Conservation (phyloP, 78 protist genomes). For the Neovahlkampfia damariscottae region DNA sequence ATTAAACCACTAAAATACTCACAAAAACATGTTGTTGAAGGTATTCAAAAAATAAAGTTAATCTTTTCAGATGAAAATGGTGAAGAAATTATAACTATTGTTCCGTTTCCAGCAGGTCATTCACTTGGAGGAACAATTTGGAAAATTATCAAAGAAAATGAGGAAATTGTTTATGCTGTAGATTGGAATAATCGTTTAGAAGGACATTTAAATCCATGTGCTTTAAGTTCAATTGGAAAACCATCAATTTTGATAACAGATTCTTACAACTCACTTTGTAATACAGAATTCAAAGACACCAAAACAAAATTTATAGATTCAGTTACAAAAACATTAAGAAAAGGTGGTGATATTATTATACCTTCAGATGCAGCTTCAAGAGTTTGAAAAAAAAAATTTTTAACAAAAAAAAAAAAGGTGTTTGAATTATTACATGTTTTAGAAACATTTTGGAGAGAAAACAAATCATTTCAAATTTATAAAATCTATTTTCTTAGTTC, state of each 20-base stretch:
- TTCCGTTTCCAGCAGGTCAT: constrained; percentile 49
- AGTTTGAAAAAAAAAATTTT: too few species aligned
- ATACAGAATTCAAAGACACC: constrained; percentile 9
- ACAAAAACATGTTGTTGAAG: constrained; percentile 23
- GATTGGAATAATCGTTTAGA: constrained; percentile 68
- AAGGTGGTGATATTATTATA: constrained; percentile 65
- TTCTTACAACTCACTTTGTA: constrained; percentile 12
- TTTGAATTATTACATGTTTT: constrained; percentile 44
- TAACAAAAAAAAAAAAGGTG: too few species aligned
- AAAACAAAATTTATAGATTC: constrained; percentile 11
- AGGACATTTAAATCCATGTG: constrained; percentile 52
- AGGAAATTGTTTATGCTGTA: constrained; percentile 75
- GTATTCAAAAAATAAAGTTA: too few species aligned
- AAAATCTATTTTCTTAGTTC: constrained; percentile 29
- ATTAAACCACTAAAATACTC: constrained; percentile 44
- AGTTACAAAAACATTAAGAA: constrained; percentile 20
- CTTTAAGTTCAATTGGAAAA: constrained; percentile 24
- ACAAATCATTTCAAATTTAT: constrained; percentile 13
- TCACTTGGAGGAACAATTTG: constrained; percentile 82
- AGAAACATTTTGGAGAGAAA: constrained; percentile 41
- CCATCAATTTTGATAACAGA: constrained; percentile 76
- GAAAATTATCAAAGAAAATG: constrained; percentile 66
- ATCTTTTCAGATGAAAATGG: neutral
- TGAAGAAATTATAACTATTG: constrained; percentile 20
- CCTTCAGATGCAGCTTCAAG: constrained; percentile 69